These are phyloP conservation scores for Toxoplasma gondii DNA, from an alignment of 169 alveolate species.

Conservation along the genomic window DNA sequence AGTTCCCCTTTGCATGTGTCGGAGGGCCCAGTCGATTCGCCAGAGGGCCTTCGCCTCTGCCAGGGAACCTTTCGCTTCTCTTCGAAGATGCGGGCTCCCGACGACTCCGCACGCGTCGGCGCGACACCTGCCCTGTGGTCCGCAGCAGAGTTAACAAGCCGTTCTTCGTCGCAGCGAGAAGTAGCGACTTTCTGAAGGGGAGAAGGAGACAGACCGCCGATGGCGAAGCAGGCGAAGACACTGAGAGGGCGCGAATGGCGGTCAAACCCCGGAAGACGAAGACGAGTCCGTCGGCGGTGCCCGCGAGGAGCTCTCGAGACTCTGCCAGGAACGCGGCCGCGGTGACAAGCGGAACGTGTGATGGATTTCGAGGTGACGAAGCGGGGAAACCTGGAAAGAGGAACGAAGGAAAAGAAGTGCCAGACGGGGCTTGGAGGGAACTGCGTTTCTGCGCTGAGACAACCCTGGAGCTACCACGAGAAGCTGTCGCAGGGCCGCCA, in stretches of 20 bases:
- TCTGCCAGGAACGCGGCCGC: constrained; percentile 51
- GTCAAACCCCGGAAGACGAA: constrained; percentile 47
- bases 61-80: too few relatives aligned
- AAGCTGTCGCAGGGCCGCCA: not conserved
- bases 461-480: too few relatives aligned
- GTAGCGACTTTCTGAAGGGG: constrained; percentile 41
- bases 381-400: not conserved
- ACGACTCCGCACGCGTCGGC: too few relatives aligned
- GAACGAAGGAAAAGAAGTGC: constrained; percentile 1
- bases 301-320: constrained; percentile 51
- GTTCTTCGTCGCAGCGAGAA: constrained; percentile 52
- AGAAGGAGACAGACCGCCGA: constrained; percentile 30
- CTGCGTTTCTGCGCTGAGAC: constrained; percentile 3
- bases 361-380: not conserved
- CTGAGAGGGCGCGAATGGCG: constrained; percentile 46
- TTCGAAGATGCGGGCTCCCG: too few relatives aligned
- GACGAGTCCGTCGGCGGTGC: constrained; percentile 49
- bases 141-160: constrained; percentile 47
- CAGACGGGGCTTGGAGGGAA: not conserved
- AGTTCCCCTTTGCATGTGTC: too few relatives aligned
- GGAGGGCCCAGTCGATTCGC: too few relatives aligned
- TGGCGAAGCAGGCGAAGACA: constrained; percentile 15
- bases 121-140: not conserved
- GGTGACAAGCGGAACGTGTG: constrained; percentile 31
- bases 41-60: too few relatives aligned